Conservation (phyloP, 371 early-diverging fungal species). For the Umbelopsis sp. region DNA sequence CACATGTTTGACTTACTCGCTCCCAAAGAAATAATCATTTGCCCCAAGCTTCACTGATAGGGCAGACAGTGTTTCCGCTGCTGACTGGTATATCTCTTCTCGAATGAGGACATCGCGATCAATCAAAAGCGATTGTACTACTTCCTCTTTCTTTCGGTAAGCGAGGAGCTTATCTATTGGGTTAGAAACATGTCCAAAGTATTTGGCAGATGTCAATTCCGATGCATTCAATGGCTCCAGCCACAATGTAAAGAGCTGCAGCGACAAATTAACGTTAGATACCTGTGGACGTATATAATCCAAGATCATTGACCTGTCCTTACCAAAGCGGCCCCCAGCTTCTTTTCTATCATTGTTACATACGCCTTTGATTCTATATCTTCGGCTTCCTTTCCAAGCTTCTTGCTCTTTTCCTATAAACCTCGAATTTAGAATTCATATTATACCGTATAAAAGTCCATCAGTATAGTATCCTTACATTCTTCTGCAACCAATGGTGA, state of each 20-base stretch:
- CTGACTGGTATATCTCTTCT: conserved; percentile 65
- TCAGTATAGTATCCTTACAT: conserved; percentile 21
- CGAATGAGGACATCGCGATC: conserved; percentile 49
- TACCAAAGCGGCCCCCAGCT: conserved; percentile 51
- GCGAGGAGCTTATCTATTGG: conserved; percentile 38
- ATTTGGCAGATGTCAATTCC: conserved; percentile 32
- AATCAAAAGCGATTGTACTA: conserved; percentile 36
- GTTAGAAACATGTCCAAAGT: conserved; percentile 48
- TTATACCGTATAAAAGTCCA: neutral
- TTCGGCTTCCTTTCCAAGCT: conserved; percentile 24
- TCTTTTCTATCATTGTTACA: conserved; percentile 40
- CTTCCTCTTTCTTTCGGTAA: conserved; percentile 40
- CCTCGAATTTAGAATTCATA: neutral
- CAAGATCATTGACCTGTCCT: neutral
- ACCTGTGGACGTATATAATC: too few species aligned
- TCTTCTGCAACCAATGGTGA: conserved; percentile 44
- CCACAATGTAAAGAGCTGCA: conserved; percentile 52
- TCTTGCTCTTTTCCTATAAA: conserved; percentile 32
- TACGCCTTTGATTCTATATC: conserved; percentile 47
- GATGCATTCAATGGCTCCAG: conserved; percentile 49
- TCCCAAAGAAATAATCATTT: conserved; percentile 53
- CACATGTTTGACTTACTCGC: conserved; percentile 41
- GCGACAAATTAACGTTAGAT: too few species aligned
- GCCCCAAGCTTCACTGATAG: conserved; percentile 58
- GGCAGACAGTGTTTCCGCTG: conserved; percentile 56